A percentile compares a stretch with the other conserved stretches of the same genome.
Conservation (phyloP, 2,329 filamentous ascomycete genomes). For the Cladosporium phlei region DNA sequence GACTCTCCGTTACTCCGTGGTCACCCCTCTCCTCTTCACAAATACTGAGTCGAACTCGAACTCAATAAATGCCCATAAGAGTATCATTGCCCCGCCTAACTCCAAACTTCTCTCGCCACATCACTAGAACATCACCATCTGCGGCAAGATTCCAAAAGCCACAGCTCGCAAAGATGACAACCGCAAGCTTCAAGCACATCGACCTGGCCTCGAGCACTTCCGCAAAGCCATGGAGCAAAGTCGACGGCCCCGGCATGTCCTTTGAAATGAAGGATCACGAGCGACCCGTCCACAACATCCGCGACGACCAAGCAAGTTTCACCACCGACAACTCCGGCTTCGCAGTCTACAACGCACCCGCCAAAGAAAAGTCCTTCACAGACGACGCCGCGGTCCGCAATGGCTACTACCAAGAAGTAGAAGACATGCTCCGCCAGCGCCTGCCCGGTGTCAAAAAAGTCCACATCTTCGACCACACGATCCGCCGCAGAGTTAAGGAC, state of each 20-base stretch:
- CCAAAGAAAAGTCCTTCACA: conserved; percentile 51
- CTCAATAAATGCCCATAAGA: conserved; percentile 8
- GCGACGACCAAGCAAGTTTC: conserved; percentile 48
- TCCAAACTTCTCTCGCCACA: conserved; percentile 7
- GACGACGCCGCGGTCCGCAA: conserved; percentile 52
- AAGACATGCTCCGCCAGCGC: conserved; percentile 51
- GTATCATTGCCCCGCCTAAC: conserved; percentile 4
- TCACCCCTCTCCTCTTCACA: not conserved
- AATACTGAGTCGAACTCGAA: not conserved
- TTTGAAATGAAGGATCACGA: conserved; percentile 46
- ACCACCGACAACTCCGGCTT: conserved; percentile 57
- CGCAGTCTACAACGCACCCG: conserved; percentile 49
- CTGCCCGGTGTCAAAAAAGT: conserved; percentile 56
- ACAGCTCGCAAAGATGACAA: conserved; percentile 48
- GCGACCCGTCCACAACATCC: conserved; percentile 52
- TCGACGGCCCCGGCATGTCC: conserved; percentile 56
- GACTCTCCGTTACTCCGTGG: conserved; percentile 5
- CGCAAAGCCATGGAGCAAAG: conserved; percentile 59
- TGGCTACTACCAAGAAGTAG: conserved; percentile 60
- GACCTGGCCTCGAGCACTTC: conserved; percentile 45
- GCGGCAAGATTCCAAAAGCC: not conserved
- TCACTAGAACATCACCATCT: not conserved
- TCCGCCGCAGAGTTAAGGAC: conserved; percentile 52
- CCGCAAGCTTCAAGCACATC: conserved; percentile 56
- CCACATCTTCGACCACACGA: conserved; percentile 69